phyloP scores from a whole-genome alignment of 164 flowering plant genomes.

The grape (Vitis vinifera) region DNA sequence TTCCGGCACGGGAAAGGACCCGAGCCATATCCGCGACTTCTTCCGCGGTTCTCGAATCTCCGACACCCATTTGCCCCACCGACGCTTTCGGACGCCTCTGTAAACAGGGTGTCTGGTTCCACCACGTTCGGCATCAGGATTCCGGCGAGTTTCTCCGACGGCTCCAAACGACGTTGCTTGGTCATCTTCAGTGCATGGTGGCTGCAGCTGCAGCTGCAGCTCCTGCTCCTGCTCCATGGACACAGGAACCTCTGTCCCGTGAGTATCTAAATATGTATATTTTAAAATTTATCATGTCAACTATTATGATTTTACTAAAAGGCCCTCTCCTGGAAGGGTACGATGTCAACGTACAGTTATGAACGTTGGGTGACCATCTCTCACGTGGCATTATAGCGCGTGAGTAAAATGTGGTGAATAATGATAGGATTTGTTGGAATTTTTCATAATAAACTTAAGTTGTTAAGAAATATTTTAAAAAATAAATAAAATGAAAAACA shows the following conservation, averaged over 20 bases:
- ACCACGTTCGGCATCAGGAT: not conserved
- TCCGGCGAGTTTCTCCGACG: not conserved
- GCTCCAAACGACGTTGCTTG: not conserved
- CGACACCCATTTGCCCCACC: slow-evolving; percentile 87
- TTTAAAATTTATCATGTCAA: not conserved
- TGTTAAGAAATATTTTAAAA: too few species aligned
- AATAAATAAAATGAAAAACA: too few species aligned
- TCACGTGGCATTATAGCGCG: too few species aligned
- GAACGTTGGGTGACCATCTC: too few species aligned
- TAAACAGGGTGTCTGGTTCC: slow-evolving; percentile 60
- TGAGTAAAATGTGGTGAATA: too few species aligned
- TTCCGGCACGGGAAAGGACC: slow-evolving; percentile 69
- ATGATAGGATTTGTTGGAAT: not conserved
- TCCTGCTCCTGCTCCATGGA: slow-evolving; percentile 11
- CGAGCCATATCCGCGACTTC: slow-evolving; percentile 76
- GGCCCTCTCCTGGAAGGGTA: not conserved
- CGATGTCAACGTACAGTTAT: too few species aligned
- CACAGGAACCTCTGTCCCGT: slow-evolving; percentile 2
- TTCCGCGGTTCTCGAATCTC: slow-evolving; percentile 76
- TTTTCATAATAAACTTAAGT: not conserved
- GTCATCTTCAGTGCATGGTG: slow-evolving; percentile 23
- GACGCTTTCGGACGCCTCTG: slow-evolving; percentile 65
- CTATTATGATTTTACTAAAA: not conserved
- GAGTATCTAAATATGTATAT: slow-evolving; percentile 11
- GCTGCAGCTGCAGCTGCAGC: slow-evolving; percentile 6